Evolutionary conservation across 2,329 filamentous ascomycete species (phyloP).

Genomic region (Aspergillus texensis): DNA sequence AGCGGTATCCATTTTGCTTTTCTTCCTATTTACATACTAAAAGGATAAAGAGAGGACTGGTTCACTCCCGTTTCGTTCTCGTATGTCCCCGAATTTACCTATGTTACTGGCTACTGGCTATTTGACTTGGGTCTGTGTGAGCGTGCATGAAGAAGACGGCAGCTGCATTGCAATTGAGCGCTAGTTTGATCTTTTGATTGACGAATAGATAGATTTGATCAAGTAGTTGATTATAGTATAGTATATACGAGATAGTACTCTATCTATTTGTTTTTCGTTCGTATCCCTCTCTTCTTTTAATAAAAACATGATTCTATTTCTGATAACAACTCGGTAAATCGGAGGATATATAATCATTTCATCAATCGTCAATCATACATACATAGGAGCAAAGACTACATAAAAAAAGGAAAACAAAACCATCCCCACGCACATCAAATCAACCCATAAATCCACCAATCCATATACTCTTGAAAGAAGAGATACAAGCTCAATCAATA

Average conservation of each 20-base stretch:
- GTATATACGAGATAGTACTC: not conserved
- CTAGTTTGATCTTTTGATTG: slow-evolving; percentile 3
- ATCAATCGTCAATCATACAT: slow-evolving; percentile 14
- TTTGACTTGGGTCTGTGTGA: not conserved
- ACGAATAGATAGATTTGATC: slow-evolving; percentile 5
- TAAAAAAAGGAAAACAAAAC: not conserved
- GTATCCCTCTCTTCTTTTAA: not conserved
- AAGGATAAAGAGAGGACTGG: not conserved
- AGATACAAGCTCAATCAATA: slow-evolving; percentile 6
- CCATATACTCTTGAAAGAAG: slow-evolving; percentile 7
- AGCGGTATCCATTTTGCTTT: not conserved
- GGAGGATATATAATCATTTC: slow-evolving; percentile 6
- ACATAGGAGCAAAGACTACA: not conserved
- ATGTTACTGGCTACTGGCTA: not conserved
- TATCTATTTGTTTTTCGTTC: not conserved
- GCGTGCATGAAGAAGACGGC: not conserved
- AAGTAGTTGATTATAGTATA: slow-evolving; percentile 1
- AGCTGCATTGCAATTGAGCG: slow-evolving; percentile 13
- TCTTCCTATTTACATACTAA: not conserved
- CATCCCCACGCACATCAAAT: not conserved
- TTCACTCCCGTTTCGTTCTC: not conserved
- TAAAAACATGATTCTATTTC: not conserved
- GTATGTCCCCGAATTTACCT: not conserved
- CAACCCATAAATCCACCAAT: not conserved
- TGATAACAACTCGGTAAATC: not conserved